A percentile compares a stretch with the other conserved stretches of the same genome.
phyloP scores from a whole-genome alignment of 805 yeast genomes.

The Yamadazyma scolyti region DNA sequence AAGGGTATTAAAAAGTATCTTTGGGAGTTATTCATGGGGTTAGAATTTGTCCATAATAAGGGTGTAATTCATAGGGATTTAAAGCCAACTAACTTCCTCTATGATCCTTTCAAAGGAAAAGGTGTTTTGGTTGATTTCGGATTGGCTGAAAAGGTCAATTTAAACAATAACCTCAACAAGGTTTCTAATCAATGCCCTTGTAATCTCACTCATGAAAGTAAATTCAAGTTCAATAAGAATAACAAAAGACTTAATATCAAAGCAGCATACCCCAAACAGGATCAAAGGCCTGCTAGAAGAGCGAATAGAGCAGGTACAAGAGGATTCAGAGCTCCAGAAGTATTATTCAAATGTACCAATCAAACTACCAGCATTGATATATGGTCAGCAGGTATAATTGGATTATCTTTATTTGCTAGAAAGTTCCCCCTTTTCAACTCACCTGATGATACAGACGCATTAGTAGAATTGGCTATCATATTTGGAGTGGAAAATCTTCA shows the following conservation, averaged over 20 bases:
- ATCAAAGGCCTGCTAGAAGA: constrained; percentile 80
- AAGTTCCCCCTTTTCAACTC: constrained; percentile 94
- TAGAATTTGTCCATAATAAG: constrained; percentile 54
- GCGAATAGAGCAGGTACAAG: constrained; percentile 97
- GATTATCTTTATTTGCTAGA: constrained; percentile 70
- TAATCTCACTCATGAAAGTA: constrained; percentile 17
- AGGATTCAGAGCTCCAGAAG: constrained; percentile 95
- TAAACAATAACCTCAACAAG: constrained; percentile 8
- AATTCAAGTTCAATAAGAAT: constrained; percentile 9
- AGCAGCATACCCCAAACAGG: constrained; percentile 77
- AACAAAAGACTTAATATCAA: constrained; percentile 27
- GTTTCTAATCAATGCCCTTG: constrained; percentile 53
- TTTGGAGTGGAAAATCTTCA: constrained; percentile 75
- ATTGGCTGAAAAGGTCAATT: constrained; percentile 59
- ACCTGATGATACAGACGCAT: constrained; percentile 88
- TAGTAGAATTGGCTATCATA: constrained; percentile 75
- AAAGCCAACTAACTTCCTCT: constrained; percentile 63
- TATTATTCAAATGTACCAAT: constrained; percentile 76
- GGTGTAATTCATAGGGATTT: constrained; percentile 42
- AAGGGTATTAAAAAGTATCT: constrained; percentile 79
- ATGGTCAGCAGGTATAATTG: constrained; percentile 91
- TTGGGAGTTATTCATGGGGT: constrained; percentile 72
- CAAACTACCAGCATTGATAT: constrained; percentile 81
- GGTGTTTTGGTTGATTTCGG: constrained; percentile 94
- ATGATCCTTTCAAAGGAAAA: constrained; percentile 58